phyloP scores from a whole-genome alignment of 2,329 filamentous ascomycete species.

The Colletotrichum tamarilloi region DNA sequence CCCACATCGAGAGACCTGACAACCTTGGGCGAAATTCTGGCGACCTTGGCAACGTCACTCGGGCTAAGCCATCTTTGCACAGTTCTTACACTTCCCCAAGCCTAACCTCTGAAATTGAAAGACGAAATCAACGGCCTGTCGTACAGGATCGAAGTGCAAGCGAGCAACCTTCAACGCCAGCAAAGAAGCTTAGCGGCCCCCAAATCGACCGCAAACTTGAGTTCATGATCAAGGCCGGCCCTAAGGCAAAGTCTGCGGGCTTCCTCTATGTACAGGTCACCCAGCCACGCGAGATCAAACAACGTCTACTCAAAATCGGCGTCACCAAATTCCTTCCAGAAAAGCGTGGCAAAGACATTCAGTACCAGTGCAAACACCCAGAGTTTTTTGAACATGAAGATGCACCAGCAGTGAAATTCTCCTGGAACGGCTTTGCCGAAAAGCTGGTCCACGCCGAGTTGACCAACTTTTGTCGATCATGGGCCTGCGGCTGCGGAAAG shows the following conservation, averaged over 20 bases:
- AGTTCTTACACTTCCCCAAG: background rate
- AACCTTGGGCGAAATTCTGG: background rate
- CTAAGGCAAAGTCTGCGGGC: background rate
- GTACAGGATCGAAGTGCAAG: background rate
- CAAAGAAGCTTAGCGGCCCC: background rate
- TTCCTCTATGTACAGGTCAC: background rate
- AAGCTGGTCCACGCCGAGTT: slow-evolving; percentile 14
- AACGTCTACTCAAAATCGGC: background rate
- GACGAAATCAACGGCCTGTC: background rate
- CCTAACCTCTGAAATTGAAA: background rate
- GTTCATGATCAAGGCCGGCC: background rate
- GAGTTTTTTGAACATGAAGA: background rate
- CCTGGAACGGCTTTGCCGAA: background rate
- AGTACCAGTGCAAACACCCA: background rate
- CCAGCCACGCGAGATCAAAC: background rate
- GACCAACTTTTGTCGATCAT: background rate
- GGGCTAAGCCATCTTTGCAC: background rate
- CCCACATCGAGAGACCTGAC: background rate
- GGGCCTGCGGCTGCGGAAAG: background rate
- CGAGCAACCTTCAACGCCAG: background rate
- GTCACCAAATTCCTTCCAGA: background rate
- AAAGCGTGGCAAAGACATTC: background rate
- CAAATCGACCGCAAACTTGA: background rate
- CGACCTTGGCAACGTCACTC: background rate
- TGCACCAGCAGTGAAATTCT: background rate